Evolutionary conservation across 306 rosid genomes (phyloP), one percentile per base, ranked within the genome.

Genomic region (Rosa persica): DNA sequence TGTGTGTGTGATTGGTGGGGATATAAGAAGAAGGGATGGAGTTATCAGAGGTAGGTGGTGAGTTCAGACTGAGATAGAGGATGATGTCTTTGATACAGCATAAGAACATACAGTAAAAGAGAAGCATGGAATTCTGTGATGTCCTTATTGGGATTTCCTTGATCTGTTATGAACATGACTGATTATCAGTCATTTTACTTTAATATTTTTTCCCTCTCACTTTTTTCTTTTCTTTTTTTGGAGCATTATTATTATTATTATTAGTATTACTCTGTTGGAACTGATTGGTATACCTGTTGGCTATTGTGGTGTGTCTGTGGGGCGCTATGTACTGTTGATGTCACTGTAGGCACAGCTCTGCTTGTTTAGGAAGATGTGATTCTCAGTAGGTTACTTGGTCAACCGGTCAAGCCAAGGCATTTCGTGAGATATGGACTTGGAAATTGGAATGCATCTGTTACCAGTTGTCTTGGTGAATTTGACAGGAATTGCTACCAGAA

Each of bases 41-140:
- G 89, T 88, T 87, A 77, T 93, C 97, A 89, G 89, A 52, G 91
- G 87, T 88, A 81, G 95, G 97, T 89, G 88, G 79, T 85, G 86
- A 49, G 88, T 76, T 75, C 20, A 76, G 79, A 76, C 47, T 47
- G 48, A 83, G 86, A 77, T 78, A 71, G 67, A 51, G 16, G 57
- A 51, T 51, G n/a, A 51, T 57, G 64, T 34, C 89, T 81, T 86
- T 85, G 66, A 30, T 84, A 82, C 69, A 85, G 78, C 85, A 84
- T 83, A 75, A 85, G 20, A 77, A 66, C 79, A 88, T 78, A 83
- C 85, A 86, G 91, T 85, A 79, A 88, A 88, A 83, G 60, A 72
- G 66, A 83, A 84, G 85, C 88, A 76, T 81, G 70, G 78, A 80
- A 74, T 76, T 78, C 81, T 67, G 83, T 65, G 55, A 75, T 58